phyloP scores from a whole-genome alignment of 192 early-diverging fungal genomes.

The Spizellomyces punctatus region DNA sequence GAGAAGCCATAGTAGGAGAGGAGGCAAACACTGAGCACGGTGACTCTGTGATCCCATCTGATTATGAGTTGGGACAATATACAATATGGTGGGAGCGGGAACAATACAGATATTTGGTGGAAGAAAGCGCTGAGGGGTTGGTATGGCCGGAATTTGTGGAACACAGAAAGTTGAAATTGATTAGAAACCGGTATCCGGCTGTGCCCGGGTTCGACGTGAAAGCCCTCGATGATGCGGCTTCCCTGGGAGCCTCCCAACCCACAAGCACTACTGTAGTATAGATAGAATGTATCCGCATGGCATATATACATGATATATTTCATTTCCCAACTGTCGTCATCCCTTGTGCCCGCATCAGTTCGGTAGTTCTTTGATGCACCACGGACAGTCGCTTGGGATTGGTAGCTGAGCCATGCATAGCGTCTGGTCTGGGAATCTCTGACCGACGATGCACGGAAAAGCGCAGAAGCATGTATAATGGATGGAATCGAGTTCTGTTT shows the following conservation, averaged over 20 bases:
- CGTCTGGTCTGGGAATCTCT: no score
- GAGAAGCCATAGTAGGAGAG: not conserved
- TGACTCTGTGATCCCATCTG: not conserved
- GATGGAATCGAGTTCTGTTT: not conserved
- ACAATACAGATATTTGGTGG: constrained; percentile 38
- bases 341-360: no score
- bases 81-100: constrained; percentile 50
- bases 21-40: not conserved
- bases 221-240: constrained; percentile 7
- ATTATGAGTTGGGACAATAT: not conserved
- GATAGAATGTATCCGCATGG: no score
- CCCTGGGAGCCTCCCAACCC: no score
- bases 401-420: no score
- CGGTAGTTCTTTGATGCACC: no score
- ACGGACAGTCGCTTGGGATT: no score
- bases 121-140: constrained; percentile 21
- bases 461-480: no score
- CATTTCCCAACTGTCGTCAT: no score
- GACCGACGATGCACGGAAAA: no score
- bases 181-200: constrained; percentile 41
- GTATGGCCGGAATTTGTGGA: constrained; percentile 44
- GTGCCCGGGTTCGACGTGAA: constrained; percentile 44
- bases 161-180: constrained; percentile 36
- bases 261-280: no score
- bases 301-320: no score